These are phyloP conservation scores for slime mould (Dictyostelium discoideum) DNA, from an alignment of 78 protist species.

Conservation along the genomic window DNA sequence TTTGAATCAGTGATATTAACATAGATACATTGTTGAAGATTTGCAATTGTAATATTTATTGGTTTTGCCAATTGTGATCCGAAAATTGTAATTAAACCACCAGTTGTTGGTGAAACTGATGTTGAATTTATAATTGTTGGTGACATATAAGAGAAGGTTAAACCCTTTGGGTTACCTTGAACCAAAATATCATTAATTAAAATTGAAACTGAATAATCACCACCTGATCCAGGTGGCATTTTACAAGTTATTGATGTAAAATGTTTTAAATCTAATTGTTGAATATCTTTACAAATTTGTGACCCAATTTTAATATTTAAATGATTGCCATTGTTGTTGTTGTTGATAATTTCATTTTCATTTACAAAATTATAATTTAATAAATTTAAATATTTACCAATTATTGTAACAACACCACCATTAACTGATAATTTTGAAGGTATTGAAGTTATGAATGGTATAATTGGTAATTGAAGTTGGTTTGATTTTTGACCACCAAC, in stretches of 20 bases:
- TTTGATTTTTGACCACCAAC: conserved; percentile 5
- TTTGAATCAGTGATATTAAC: neutral
- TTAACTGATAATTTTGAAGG: neutral
- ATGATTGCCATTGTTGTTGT: neutral
- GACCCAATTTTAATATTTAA: neutral
- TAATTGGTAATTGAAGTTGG: neutral
- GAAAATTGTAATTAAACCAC: conserved; percentile 6
- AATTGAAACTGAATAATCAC: neutral
- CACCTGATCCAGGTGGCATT: neutral
- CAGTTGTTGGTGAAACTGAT: neutral
- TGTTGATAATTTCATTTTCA: neutral
- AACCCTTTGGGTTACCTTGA: neutral
- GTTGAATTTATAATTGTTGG: conserved; percentile 18
- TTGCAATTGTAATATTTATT: neutral
- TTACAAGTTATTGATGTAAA: neutral
- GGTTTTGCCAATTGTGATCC: conserved; percentile 1
- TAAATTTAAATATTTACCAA: neutral
- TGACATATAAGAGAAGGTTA: conserved; percentile 2
- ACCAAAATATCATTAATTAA: neutral
- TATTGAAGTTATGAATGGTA: neutral
- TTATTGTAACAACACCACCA: neutral
- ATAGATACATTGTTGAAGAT: neutral
- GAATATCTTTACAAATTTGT: neutral
- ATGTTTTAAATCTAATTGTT: neutral
- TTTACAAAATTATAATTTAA: neutral